Evolutionary conservation across 2,329 filamentous ascomycete genomes (phyloP), one percentile per base, ranked within the genome.

Genomic region (Talaromyces pinophilus): DNA sequence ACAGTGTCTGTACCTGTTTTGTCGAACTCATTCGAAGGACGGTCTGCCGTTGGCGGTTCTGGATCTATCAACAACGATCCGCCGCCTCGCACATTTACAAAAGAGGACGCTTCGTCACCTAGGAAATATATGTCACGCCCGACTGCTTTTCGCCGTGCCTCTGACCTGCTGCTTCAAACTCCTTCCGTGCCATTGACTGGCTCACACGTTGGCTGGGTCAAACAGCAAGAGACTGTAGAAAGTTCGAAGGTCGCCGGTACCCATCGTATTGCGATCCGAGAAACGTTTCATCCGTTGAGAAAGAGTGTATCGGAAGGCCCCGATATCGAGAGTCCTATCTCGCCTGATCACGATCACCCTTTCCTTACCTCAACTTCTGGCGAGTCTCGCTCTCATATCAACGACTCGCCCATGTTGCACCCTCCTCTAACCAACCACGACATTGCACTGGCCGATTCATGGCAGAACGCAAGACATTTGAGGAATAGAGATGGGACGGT

Each of bases 161-260:
- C 75, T 50, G 69, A 75, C 61, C 67, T 72, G 44, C 59, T 69
- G 11, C 68, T 72, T 5, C 71, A 69, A 30, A 67, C 71, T 10
- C 70, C 76, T 67, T 68, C 72, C n/a, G 68, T 75, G 48, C 70
- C 72, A 52, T 69, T 74, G 35, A 71, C 72, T 30, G 71, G 72
- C 65, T 73, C 72, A 33, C 72, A 72, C 64, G 66, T 71, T 57
- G 71, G 71, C 50, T 69, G 69, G 67, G 67, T 69, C 15, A 72
- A 72, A 63, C 69, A 68, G 28, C 68, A 71, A 57, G 71, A 72
- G 48, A 54, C 67, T 22, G 71, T 73, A 55, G 66, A 70, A 25
- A 70, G 63, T 42, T 67, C 67, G 46, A 68, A 69, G 46, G 54
- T 64, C 15, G 61, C 68, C 6, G 66, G 68, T 46, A 61, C 68